Base-by-base conservation (phyloP, 345 rosid species). In the Citrus cavaleriei region DNA sequence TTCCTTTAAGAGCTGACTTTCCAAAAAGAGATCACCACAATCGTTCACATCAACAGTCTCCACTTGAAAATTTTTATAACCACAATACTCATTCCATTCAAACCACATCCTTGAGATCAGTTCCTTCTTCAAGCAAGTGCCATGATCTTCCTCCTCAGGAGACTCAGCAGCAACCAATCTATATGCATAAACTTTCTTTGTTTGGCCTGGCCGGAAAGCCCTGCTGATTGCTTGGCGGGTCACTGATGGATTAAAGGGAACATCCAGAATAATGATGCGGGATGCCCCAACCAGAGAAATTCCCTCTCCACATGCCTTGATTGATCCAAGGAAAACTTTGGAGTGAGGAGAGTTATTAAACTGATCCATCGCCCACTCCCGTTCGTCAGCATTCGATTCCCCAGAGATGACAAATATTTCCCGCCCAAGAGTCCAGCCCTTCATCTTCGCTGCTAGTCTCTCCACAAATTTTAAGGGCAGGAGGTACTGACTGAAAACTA, bases 251-350 rank as follows among this genome's bases (percentile, higher is more conserved):
- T 96, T 96, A 7, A 93, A 87, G 80, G 85, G 99, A 66, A 94
- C 97, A 80, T 94, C 99, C 27, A 96, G 83, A 65, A 96, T 90
- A 61, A 96, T 71, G 19, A 96, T 81, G 4, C 97, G 84, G 1
- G 97, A 96, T 57, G 97, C 99, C 14, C 99, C 99, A 38, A 96
- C 98, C 54, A 96, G 64, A 5, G 98, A 96, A 27, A 96, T 89
- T n/a, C 99, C 99, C 82, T 96, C 98, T 14, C 98, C 99, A 58
- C 99, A 96, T 0, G 98, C 97, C 85, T 82, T 92, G 21, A 96
- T 96, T 3, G 98, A 96, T 38, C 99, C 99, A 30, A 94, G 94
- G 49, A 96, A 89, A 8, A 94, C 94, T 85, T 77, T 96, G 0
- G 99, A 91, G 8, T 94, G 94, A 0, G 82, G 49, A 6, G 97